Conservation (phyloP, 495 filamentous ascomycete species). For the Bombardia bombarda region DNA sequence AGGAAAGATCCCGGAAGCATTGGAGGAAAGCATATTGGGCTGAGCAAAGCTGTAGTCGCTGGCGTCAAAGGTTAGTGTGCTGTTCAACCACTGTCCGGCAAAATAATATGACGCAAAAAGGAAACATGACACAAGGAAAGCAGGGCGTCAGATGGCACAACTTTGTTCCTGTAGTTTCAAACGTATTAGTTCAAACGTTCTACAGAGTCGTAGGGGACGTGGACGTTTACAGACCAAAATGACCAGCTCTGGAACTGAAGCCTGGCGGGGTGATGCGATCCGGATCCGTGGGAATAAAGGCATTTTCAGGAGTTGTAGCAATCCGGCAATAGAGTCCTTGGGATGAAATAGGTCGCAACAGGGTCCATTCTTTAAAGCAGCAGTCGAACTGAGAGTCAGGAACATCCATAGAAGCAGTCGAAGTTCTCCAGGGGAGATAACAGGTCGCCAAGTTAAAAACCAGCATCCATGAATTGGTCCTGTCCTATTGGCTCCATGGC, state of each 20-base stretch:
- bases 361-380: too few relatives aligned
- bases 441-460: background rate
- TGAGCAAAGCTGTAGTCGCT: slow-evolving; percentile 45
- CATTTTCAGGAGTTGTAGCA: background rate
- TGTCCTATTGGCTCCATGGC: too few relatives aligned
- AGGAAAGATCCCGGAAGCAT: slow-evolving; percentile 42
- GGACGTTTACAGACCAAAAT: slow-evolving; percentile 15
- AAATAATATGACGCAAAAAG: slow-evolving; percentile 20
- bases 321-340: background rate
- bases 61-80: slow-evolving; percentile 41
- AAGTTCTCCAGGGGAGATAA: background rate
- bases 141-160: slow-evolving; percentile 34
- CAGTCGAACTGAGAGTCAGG: too few relatives aligned
- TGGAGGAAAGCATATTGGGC: slow-evolving; percentile 38
- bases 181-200: slow-evolving; percentile 10
- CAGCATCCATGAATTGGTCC: background rate
- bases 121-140: slow-evolving; percentile 21
- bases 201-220: slow-evolving; percentile 3
- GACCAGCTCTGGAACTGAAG: slow-evolving; percentile 2
- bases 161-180: slow-evolving; percentile 35
- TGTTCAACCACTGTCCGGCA: slow-evolving; percentile 26
- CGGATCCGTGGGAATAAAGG: background rate
- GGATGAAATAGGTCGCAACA: background rate
- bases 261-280: background rate
- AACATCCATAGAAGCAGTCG: too few relatives aligned